Evolutionary conservation across 2,329 filamentous ascomycete species (phyloP).

Genomic region (Cryphonectria radicalis): DNA sequence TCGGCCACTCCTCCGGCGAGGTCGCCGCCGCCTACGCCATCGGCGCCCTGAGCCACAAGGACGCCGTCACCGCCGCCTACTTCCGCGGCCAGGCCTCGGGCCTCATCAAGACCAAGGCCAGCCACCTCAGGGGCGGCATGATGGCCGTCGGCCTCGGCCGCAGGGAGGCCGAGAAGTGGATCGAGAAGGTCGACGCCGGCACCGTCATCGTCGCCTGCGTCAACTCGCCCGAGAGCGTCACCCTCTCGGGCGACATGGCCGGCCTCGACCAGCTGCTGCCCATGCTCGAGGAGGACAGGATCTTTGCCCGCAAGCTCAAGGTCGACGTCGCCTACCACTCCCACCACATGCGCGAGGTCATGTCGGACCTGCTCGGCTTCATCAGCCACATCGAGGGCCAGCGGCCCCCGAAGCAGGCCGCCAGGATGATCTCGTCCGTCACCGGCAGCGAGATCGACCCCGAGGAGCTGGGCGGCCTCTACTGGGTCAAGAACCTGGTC

Average conservation of each 20-base stretch:
- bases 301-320: slow-evolving; percentile 36
- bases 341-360: slow-evolving; percentile 30
- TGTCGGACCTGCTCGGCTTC: slow-evolving; percentile 39
- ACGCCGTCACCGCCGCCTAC: slow-evolving; percentile 26
- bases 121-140: slow-evolving; percentile 22
- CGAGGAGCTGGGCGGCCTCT: slow-evolving; percentile 32
- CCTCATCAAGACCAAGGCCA: slow-evolving; percentile 20
- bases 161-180: slow-evolving; percentile 22
- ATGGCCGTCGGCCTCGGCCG: slow-evolving; percentile 24
- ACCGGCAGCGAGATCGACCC: slow-evolving; percentile 21
- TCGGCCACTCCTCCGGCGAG: slow-evolving; percentile 38
- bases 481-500: slow-evolving; percentile 28
- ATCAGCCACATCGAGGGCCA: slow-evolving; percentile 35
- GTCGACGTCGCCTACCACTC: slow-evolving; percentile 32
- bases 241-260: slow-evolving; percentile 39
- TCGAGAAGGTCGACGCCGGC: slow-evolving; percentile 19
- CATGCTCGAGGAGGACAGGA: slow-evolving; percentile 28
- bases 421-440: slow-evolving; percentile 25
- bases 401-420: slow-evolving; percentile 19
- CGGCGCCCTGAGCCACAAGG: slow-evolving; percentile 25
- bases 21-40: slow-evolving; percentile 29
- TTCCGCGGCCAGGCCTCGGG: slow-evolving; percentile 23
- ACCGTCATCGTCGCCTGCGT: slow-evolving; percentile 26
- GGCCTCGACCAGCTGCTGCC: slow-evolving; percentile 35
- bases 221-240: slow-evolving; percentile 39